Conservation (phyloP, 1,284 basidiomycete genomes). For the Cryptococcus sp. region DNA sequence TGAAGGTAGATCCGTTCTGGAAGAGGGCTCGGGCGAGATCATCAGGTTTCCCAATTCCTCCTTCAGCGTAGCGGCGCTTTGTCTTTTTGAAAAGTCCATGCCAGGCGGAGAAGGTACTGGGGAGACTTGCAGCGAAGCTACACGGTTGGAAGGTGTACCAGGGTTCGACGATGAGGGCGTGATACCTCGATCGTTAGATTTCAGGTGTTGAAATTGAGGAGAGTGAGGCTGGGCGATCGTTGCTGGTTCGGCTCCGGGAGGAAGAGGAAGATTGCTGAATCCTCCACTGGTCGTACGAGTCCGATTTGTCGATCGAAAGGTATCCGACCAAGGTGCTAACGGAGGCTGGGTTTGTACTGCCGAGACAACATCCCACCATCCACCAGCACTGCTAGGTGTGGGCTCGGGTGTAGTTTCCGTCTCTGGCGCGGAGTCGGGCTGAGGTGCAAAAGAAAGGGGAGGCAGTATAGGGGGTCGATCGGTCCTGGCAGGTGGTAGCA, state of each 20-base stretch:
- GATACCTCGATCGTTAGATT: background rate
- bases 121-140: background rate
- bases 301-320: background rate
- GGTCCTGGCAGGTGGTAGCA: background rate
- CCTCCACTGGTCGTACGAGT: constrained; percentile 3
- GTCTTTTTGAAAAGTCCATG: background rate
- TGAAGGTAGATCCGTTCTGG: background rate
- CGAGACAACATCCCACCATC: constrained; percentile 41
- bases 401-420: background rate
- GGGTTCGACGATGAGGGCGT: background rate
- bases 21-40: background rate
- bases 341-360: constrained; percentile 16
- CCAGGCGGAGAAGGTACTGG: background rate
- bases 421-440: constrained; percentile 9
- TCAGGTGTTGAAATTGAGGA: background rate
- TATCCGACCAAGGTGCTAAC: constrained; percentile 19
- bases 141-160: background rate
- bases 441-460: constrained; percentile 12
- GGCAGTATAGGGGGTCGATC: constrained; percentile 6
- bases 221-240: background rate
- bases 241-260: constrained; percentile 30
- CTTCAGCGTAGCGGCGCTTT: background rate
- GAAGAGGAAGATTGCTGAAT: constrained; percentile 11
- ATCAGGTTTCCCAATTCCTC: background rate
- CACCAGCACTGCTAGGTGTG: constrained; percentile 7